Conservation (phyloP, 257 asterid species). For the Gentiana macrophylla region DNA sequence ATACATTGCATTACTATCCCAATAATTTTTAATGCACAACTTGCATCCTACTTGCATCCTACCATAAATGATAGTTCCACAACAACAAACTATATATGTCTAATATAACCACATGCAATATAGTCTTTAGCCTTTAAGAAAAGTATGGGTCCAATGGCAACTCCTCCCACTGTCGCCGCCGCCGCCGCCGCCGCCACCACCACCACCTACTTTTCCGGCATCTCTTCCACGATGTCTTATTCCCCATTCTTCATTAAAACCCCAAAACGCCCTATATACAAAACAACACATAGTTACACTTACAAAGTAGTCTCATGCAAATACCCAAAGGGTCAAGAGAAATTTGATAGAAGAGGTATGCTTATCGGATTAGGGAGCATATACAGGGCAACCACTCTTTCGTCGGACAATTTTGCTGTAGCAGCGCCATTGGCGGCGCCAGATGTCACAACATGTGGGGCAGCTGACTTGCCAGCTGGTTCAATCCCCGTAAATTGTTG, state of each 20-base stretch:
- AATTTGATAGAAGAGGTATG: slow-evolving; percentile 13
- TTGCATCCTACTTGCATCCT: too few relatives aligned
- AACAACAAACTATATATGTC: too few relatives aligned
- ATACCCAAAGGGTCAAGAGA: not conserved
- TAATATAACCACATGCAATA: too few relatives aligned
- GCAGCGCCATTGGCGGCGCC: slow-evolving; percentile 14
- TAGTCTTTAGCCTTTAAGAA: too few relatives aligned
- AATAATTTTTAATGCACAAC: too few relatives aligned
- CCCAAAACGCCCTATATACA: not conserved
- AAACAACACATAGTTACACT: slow-evolving; percentile 1
- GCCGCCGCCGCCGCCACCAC: not conserved
- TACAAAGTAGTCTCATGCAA: slow-evolving; percentile 5
- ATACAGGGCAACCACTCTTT: slow-evolving; percentile 8
- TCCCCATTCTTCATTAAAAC: not conserved
- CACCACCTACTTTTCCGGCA: not conserved
- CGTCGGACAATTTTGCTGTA: not conserved
- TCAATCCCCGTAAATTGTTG: slow-evolving; percentile 7
- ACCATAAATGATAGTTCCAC: too few relatives aligned
- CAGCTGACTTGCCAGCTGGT: not conserved
- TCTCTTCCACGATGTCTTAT: slow-evolving; percentile 1
- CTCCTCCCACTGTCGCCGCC: slow-evolving; percentile 1
- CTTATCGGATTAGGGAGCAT: slow-evolving; percentile 19
- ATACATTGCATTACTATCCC: too few relatives aligned
- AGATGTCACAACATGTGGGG: slow-evolving; percentile 5
- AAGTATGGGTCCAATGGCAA: not conserved